These are phyloP conservation scores for Soucietia sequanensis DNA, from an alignment of 805 yeast species.

Conservation along the genomic window DNA sequence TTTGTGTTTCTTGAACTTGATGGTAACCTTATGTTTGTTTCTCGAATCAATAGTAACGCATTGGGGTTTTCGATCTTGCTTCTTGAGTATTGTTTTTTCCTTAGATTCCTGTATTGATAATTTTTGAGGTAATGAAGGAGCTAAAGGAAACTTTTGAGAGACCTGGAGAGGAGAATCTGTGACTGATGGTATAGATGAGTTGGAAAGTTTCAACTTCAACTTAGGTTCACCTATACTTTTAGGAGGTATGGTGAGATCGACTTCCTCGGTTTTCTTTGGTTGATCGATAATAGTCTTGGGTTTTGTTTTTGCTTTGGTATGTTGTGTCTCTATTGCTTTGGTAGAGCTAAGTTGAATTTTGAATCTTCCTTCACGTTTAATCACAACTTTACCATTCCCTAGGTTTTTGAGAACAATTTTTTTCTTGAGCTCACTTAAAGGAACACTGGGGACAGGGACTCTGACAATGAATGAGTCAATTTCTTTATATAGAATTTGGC, in stretches of 20 bases:
- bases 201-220: conserved; percentile 10
- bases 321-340: conserved; percentile 7
- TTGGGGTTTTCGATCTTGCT: neutral
- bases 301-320: neutral
- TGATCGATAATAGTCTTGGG: no score
- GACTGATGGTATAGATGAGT: no score
- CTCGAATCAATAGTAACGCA: conserved; percentile 6
- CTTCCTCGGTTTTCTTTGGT: no score
- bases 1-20: conserved; percentile 5
- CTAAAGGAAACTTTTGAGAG: no score
- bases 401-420: conserved; percentile 58
- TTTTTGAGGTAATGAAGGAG: no score
- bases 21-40: conserved; percentile 5
- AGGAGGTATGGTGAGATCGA: no score
- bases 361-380: conserved; percentile 60
- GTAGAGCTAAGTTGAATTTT: conserved; percentile 46
- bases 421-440: conserved; percentile 42
- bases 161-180: no score
- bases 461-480: conserved; percentile 59
- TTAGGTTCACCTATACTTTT: conserved; percentile 5
- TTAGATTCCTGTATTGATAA: no score
- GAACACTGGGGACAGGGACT: conserved; percentile 64
- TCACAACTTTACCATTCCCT: conserved; percentile 53
- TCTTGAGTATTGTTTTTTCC: conserved; percentile 8
- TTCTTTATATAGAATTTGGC: conserved; percentile 65